Evolutionary conservation across 2,329 filamentous ascomycete species (phyloP), one percentile per base, ranked within the genome.

Genomic region (Scedosporium boydii): DNA sequence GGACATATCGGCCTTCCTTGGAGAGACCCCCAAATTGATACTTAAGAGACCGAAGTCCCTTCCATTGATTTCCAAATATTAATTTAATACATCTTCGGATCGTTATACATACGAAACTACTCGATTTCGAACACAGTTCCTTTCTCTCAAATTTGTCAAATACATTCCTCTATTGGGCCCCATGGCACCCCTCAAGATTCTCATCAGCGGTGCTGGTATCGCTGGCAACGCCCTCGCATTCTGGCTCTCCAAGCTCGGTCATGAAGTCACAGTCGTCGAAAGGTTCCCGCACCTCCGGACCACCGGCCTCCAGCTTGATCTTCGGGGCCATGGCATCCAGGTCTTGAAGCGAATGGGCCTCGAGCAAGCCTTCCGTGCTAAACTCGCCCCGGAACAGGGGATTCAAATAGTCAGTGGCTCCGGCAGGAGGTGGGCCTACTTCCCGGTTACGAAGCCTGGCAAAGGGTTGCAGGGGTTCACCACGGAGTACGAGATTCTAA

Each of bases 401-500:
- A 48, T 81, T 3, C 68, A 75, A 41, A 9, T 82, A 0, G 74
- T 82, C 16, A 74, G 80, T 62, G 69, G 68, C 1, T 65, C 69
- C 2, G 76, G 77, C n/a, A 70, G 68, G 4, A 67, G 69, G 3
- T 69, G 71, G 16, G 80, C 75, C 4, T 76, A 69, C 18, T 74
- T 81, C 57, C 70, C 73, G 1, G 72, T 69, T 1, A 78, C 76
- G 34, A 68, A 69, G 42, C 69, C 74, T 0, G 75, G 72, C 1
- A 65, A 73, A 41, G 70, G 71, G 12, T 29, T 65, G 6, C 72
- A 76, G 56, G 71, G 68, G 21, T 72, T 82, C 26, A 80, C 79
- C 0, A 75, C 72, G 0, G 81, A 85, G 23, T 78, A 76, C 44
- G 82, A 85, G 69, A 83, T 85, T 58, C 78, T 85, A 75, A 72